A percentile compares a stretch with the other conserved stretches of the same genome.
These are phyloP conservation scores for Xerocomus brunneocitrinus DNA, from an alignment of 768 basidiomycete genomes.

Conservation along the genomic window DNA sequence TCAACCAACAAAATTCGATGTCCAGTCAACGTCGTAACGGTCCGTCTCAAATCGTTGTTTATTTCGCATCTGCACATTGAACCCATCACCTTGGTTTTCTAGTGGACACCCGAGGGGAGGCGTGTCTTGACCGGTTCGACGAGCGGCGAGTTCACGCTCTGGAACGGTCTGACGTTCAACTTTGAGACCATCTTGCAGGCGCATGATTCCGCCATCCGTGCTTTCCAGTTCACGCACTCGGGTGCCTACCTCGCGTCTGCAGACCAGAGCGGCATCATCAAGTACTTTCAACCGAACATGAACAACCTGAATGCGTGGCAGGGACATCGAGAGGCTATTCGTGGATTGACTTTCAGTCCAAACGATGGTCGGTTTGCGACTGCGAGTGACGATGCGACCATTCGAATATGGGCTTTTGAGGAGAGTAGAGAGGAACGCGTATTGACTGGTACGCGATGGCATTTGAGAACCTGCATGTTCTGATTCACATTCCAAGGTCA, in stretches of 20 bases:
- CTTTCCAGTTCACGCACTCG: constrained; percentile 85
- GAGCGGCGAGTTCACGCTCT: constrained; percentile 95
- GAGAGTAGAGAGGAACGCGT: constrained; percentile 85
- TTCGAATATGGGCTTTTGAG: constrained; percentile 94
- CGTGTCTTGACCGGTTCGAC: constrained; percentile 93
- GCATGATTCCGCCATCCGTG: constrained; percentile 91
- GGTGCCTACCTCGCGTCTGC: constrained; percentile 91
- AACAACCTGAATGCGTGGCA: constrained; percentile 95
- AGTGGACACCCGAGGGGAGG: constrained; percentile 98
- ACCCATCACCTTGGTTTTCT: constrained; percentile 3
- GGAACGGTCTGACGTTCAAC: constrained; percentile 99
- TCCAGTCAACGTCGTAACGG: constrained; percentile 93
- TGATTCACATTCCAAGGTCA: constrained; percentile 59
- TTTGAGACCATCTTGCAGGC: constrained; percentile 99
- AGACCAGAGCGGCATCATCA: constrained; percentile 92
- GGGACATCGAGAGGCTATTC: constrained; percentile 91
- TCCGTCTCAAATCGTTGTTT: constrained; percentile 39
- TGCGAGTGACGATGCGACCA: constrained; percentile 91
- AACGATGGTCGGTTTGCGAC: constrained; percentile 91
- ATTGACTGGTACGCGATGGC: constrained; percentile 56
- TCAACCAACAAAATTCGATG: constrained; percentile 98
- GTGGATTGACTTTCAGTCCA: constrained; percentile 88
- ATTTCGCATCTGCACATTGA: neutral
- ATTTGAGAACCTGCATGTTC: neutral
- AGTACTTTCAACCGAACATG: constrained; percentile 99